A percentile compares a stretch with the other conserved stretches of the same genome.
Conservation (phyloP, 1,284 basidiomycete species). For the Sporisorium graminicola region DNA sequence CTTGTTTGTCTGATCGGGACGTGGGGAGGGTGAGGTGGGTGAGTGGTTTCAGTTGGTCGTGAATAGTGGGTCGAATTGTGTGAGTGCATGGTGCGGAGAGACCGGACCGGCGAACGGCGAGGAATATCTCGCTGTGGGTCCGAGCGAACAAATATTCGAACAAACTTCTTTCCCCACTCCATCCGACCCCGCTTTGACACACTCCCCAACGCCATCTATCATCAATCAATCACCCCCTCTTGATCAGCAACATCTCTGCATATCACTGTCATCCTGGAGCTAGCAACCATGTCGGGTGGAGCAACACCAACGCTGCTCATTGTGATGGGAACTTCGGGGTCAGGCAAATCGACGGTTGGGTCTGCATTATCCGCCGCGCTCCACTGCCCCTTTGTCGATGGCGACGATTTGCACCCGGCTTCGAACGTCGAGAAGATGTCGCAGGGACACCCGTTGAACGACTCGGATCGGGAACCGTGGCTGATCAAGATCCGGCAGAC, state of each 20-base stretch:
- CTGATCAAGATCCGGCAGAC: slow-evolving; percentile 79
- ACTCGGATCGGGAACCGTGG: slow-evolving; percentile 86
- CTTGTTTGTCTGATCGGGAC: neutral
- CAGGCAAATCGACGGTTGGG: slow-evolving; percentile 89
- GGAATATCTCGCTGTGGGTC: neutral
- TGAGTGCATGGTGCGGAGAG: slow-evolving; percentile 13
- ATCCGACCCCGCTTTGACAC: neutral
- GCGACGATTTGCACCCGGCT: slow-evolving; percentile 86
- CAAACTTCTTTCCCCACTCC: neutral
- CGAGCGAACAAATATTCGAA: neutral
- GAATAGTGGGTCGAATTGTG: no score
- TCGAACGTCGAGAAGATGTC: slow-evolving; percentile 91
- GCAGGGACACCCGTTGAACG: slow-evolving; percentile 80
- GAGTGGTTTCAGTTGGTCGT: neutral
- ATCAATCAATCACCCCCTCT: neutral
- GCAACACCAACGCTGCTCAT: slow-evolving; percentile 28
- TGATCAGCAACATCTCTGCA: neutral
- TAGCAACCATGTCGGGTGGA: neutral
- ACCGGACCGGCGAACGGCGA: slow-evolving; percentile 11
- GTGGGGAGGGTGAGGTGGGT: neutral
- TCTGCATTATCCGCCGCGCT: slow-evolving; percentile 76
- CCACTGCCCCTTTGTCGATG: slow-evolving; percentile 83
- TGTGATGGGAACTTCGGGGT: slow-evolving; percentile 60
- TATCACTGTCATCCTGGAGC: no score
- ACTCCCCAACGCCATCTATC: neutral